Conservation (phyloP, 257 asterid species). For the Solanum tarapatanum region DNA sequence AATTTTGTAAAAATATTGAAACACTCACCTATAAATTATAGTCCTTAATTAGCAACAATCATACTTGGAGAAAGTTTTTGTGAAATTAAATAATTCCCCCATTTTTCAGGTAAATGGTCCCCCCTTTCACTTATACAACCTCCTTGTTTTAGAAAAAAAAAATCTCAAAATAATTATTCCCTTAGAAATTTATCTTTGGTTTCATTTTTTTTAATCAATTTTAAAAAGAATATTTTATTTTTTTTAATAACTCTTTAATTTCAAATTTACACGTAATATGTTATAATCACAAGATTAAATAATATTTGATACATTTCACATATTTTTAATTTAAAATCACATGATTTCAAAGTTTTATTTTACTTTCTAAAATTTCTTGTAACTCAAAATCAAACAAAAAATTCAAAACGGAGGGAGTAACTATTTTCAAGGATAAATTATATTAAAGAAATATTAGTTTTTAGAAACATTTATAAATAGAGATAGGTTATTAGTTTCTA, state of each 20-base stretch:
- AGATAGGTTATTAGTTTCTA: too few relatives aligned
- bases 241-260: too few relatives aligned
- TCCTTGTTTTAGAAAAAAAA: not conserved
- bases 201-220: too few relatives aligned
- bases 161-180: not conserved
- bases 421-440: not conserved
- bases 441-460: not conserved
- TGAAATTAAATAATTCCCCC: not conserved
- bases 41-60: not conserved
- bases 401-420: rapidly evolving
- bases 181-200: not conserved
- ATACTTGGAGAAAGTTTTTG: not conserved
- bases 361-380: not conserved
- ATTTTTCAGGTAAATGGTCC: not conserved
- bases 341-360: too few relatives aligned
- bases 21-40: not conserved
- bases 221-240: too few relatives aligned
- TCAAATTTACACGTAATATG: too few relatives aligned
- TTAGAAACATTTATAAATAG: not conserved
- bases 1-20: not conserved
- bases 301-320: rapidly evolving
- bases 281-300: too few relatives aligned
- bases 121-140: not conserved
- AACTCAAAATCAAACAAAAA: too few relatives aligned
- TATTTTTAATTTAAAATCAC: not conserved